phyloP scores from a whole-genome alignment of 1,284 basidiomycete species.

The Ganoderma meredithae region DNA sequence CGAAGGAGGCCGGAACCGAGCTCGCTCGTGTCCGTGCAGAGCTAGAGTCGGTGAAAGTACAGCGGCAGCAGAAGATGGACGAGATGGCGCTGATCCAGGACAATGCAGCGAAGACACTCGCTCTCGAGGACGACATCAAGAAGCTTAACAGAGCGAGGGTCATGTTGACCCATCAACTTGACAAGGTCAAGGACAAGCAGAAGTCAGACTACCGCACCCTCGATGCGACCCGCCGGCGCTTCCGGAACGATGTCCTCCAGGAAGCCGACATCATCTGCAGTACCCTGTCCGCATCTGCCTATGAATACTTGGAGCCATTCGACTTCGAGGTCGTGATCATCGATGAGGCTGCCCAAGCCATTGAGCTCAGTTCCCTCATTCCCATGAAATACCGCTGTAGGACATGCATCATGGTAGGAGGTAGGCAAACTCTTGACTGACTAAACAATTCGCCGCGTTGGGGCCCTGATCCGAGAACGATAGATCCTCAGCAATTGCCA shows the following conservation, averaged over 20 bases:
- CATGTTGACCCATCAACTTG: constrained; percentile 72
- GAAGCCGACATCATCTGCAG: constrained; percentile 95
- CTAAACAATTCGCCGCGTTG: constrained; percentile 3
- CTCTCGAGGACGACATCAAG: constrained; percentile 74
- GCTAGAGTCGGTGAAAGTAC: constrained; percentile 70
- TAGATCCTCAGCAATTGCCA: constrained; percentile 96
- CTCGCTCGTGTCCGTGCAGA: constrained; percentile 70
- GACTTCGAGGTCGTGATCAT: constrained; percentile 98
- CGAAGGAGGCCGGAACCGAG: constrained; percentile 60
- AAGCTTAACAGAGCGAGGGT: constrained; percentile 72
- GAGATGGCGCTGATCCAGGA: constrained; percentile 64
- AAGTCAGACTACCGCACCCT: constrained; percentile 77
- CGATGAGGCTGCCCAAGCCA: constrained; percentile 97
- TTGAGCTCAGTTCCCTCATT: constrained; percentile 96
- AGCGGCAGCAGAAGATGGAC: constrained; percentile 67
- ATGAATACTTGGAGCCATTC: constrained; percentile 85
- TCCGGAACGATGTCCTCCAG: constrained; percentile 78
- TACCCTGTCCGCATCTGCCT: constrained; percentile 93
- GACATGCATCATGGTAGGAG: constrained; percentile 95
- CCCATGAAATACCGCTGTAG: constrained; percentile 90
- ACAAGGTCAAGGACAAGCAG: constrained; percentile 83
- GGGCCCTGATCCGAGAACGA: background rate
- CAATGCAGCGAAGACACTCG: constrained; percentile 55
- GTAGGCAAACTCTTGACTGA: constrained; percentile 47
- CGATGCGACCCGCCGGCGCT: constrained; percentile 80